A percentile compares a stretch with the other conserved stretches of the same genome.
These are phyloP conservation scores for Rhizopogon rudus DNA, from an alignment of 768 basidiomycete genomes.

Conservation along the genomic window DNA sequence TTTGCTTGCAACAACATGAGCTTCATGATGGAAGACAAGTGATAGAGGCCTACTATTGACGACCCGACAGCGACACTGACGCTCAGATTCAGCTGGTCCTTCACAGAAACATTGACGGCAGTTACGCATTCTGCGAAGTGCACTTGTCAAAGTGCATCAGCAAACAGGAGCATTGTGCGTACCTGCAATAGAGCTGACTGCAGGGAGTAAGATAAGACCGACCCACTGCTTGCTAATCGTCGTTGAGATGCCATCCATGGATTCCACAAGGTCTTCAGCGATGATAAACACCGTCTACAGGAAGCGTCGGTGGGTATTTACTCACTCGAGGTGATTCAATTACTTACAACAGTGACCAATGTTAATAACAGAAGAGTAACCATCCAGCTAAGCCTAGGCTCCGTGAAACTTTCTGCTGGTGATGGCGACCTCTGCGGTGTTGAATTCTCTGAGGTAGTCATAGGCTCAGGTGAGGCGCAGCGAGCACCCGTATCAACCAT, in stretches of 20 bases:
- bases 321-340: neutral
- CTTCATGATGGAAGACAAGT: neutral
- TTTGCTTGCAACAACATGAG: constrained; percentile 48
- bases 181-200: constrained; percentile 79
- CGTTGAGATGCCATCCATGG: constrained; percentile 73
- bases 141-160: neutral
- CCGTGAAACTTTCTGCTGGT: constrained; percentile 28
- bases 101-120: constrained; percentile 84
- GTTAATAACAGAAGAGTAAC: constrained; percentile 53
- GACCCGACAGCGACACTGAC: constrained; percentile 83
- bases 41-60: constrained; percentile 49
- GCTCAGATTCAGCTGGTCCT: constrained; percentile 77
- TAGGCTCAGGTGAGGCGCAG: constrained; percentile 7
- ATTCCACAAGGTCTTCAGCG: constrained; percentile 74
- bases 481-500: constrained; percentile 5
- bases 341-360: constrained; percentile 57
- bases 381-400: constrained; percentile 54
- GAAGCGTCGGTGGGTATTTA: neutral
- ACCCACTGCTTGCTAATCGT: constrained; percentile 84
- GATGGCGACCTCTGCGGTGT: constrained; percentile 10
- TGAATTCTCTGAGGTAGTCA: constrained; percentile 9
- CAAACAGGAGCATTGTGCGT: constrained; percentile 2
- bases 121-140: constrained; percentile 70
- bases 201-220: constrained; percentile 83
- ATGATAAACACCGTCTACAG: constrained; percentile 50